Base-by-base conservation (phyloP, 768 basidiomycete species). In the Mycena galopus region DNA sequence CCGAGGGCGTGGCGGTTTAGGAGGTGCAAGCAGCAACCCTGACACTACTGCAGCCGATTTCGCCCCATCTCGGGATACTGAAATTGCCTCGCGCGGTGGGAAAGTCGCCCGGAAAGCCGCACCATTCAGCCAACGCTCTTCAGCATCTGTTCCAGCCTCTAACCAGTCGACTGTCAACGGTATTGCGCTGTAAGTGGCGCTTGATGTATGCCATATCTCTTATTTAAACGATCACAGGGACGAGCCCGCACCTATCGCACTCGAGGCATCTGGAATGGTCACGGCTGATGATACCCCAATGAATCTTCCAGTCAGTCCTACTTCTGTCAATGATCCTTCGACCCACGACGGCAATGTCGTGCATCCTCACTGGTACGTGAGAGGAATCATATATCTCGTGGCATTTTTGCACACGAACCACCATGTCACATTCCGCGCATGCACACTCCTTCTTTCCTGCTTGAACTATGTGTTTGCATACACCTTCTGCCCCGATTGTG, bases 401-500 rank as follows among this genome's bases (percentile, higher is more conserved):
- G 53, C 53, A 29, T 55, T 55, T 6, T 55, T 55, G 53, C 53
- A 55, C 53, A 55, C 53, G 3, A 9, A 19, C 6, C 17, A 55
- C 53, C 53, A 55, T 55, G 53, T 55, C 27, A 55, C 29, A 14
- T 55, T 55, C 53, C 53, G 53, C 14, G 53, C 53, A 14, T 55
- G 53, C 29, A 29, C 53, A 5, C 53, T 55, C 29, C 25, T 30
- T 16, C 53, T 55, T 17, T 55, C 53, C 14, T 55, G 53, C n/a
- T 17, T 55, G 17, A 32, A 55, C 2, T 32, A 17, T 19, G 10
- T 55, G 53, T 55, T 55, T 16, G 17, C 27, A 10, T 29, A 35
- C 9, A 51, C 56, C 4, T 29, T 71, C n/a, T 71, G 69, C 25
- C 42, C 63, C 0, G 58, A 50, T 11, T 71, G 69, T 37, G 47